Percentiles rank a stretch among this genome's conserved stretches.
Conservation (phyloP, 768 basidiomycete species). For the Melanogaster broomeanus region DNA sequence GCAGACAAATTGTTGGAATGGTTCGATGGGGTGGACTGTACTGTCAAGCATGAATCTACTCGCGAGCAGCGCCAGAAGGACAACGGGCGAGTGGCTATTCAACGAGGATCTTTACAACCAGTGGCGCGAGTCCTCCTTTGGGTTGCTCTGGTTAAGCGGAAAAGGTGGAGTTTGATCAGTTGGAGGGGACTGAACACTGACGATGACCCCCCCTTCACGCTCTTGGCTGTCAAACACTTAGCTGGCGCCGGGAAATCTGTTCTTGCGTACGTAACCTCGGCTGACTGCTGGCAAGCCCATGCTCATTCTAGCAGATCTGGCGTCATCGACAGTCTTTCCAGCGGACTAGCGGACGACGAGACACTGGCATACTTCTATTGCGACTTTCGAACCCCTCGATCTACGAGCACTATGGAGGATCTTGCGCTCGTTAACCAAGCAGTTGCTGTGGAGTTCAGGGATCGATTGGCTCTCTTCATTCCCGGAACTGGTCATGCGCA, state of each 20-base stretch:
- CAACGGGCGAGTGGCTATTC: background rate
- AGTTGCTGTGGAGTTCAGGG: background rate
- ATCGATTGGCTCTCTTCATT: constrained; percentile 3
- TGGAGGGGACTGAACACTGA: too few relatives aligned
- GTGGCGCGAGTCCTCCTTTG: background rate
- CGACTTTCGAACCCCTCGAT: constrained; percentile 4
- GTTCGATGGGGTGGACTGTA: background rate
- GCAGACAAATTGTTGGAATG: background rate
- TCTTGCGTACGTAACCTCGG: background rate
- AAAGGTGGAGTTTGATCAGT: constrained; percentile 1
- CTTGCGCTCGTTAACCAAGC: constrained; percentile 2
- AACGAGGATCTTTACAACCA: background rate
- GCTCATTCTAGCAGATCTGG: background rate
- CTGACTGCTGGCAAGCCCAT: background rate
- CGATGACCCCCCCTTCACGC: too few relatives aligned
- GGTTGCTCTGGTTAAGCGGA: constrained; percentile 11
- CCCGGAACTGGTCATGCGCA: background rate
- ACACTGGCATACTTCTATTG: constrained; percentile 10
- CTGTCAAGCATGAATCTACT: background rate
- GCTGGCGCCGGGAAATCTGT: background rate
- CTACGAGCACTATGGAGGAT: background rate
- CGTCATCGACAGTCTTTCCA: background rate
- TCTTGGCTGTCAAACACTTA: too few relatives aligned
- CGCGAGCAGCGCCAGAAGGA: background rate
- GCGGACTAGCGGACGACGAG: background rate